A percentile compares a stretch with the other conserved stretches of the same genome.
phyloP scores from a whole-genome alignment of 108 stramenopile genomes.

The Cylindrotheca fusiformis region DNA sequence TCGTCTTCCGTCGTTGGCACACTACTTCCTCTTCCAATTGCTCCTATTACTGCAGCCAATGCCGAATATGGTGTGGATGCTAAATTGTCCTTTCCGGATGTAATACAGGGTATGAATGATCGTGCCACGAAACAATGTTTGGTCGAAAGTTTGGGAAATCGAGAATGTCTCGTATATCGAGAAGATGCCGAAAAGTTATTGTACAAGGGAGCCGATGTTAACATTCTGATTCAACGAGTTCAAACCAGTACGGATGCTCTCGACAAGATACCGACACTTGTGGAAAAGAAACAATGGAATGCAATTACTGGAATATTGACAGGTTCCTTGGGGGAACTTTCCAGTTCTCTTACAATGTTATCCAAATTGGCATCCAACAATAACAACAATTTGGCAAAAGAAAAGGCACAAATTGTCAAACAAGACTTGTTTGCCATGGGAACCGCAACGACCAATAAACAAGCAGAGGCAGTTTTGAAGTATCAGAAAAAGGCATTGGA shows the following conservation, averaged over 20 bases:
- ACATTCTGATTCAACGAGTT: constrained; percentile 44
- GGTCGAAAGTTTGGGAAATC: constrained; percentile 64
- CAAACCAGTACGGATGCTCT: constrained; percentile 36
- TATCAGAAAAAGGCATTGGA: constrained; percentile 45
- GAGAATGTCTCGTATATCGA: constrained; percentile 66
- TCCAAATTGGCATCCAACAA: constrained; percentile 30
- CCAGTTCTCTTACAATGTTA: constrained; percentile 47
- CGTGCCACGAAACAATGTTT: constrained; percentile 62
- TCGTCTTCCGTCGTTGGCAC: too few relatives aligned
- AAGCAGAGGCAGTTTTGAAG: constrained; percentile 34
- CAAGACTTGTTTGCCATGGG: constrained; percentile 54
- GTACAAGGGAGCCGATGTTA: constrained; percentile 53
- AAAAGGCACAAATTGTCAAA: constrained; percentile 44
- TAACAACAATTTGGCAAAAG: constrained; percentile 21
- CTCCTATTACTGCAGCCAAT: constrained; percentile 23
- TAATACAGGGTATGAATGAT: constrained; percentile 45
- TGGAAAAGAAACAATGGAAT: constrained; percentile 64
- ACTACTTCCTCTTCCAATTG: background rate
- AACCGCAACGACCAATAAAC: constrained; percentile 41
- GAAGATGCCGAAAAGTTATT: constrained; percentile 60
- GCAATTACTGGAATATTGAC: constrained; percentile 56
- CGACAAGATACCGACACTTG: constrained; percentile 44
- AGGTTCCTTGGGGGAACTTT: constrained; percentile 56
- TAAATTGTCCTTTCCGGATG: constrained; percentile 60
- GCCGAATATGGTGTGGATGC: constrained; percentile 64